Conservation (phyloP, 257 asterid genomes). For the Agastache rugosa region DNA sequence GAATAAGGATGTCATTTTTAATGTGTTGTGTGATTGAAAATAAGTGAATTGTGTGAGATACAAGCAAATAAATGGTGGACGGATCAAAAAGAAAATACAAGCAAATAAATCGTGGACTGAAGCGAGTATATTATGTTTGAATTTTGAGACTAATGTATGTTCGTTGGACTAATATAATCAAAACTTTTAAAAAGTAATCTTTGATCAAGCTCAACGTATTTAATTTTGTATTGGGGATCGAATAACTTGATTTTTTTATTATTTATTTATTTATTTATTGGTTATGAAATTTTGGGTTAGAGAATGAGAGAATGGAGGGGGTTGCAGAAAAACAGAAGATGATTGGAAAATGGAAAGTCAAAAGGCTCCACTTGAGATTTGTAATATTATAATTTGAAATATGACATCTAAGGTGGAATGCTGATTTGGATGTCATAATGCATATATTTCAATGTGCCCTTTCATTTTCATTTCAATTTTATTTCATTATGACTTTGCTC, state of each 20-base stretch:
- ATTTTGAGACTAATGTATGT: background rate
- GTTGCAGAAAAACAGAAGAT: slow-evolving; percentile 8
- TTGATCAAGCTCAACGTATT: background rate
- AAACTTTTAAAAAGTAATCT: background rate
- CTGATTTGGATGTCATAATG: slow-evolving; percentile 48
- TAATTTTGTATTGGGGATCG: background rate
- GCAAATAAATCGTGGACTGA: too few species aligned
- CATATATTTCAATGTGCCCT: slow-evolving; percentile 26
- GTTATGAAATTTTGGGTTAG: background rate
- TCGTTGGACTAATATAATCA: background rate
- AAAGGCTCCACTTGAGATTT: slow-evolving; percentile 48
- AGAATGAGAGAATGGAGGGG: background rate
- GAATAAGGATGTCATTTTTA: too few species aligned
- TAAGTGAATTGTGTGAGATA: too few species aligned
- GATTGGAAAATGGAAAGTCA: slow-evolving; percentile 44
- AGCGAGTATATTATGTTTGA: too few species aligned
- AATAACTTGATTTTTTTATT: background rate
- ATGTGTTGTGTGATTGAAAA: too few species aligned
- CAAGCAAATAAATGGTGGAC: too few species aligned
- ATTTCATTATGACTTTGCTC: slow-evolving; percentile 3
- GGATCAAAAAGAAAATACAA: too few species aligned
- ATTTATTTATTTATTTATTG: background rate
- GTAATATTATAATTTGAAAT: slow-evolving; percentile 21
- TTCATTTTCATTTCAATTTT: slow-evolving; percentile 19
- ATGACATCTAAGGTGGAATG: slow-evolving; percentile 42